These are phyloP conservation scores for Excoecaria agallocha DNA, from an alignment of 345 rosid species.

Conservation along the genomic window DNA sequence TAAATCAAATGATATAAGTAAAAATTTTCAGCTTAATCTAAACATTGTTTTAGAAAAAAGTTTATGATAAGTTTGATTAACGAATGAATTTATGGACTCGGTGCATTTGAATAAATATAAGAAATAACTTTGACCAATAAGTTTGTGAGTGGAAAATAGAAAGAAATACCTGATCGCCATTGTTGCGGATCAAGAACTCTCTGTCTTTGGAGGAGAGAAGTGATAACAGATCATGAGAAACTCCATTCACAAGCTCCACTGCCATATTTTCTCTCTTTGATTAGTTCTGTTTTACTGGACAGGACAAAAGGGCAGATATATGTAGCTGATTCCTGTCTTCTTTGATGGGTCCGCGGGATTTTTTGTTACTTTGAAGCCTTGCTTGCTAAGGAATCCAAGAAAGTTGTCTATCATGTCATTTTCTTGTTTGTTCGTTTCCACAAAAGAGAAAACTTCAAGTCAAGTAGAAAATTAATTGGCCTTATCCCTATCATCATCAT, in stretches of 20 bases:
- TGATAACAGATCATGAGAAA: slow-evolving; percentile 14
- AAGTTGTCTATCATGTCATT: no score
- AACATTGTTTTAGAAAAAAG: no score
- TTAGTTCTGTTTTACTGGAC: not conserved
- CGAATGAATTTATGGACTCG: no score
- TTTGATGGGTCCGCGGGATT: not conserved
- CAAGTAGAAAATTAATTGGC: not conserved
- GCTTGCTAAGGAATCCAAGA: not conserved
- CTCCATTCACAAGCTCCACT: not conserved
- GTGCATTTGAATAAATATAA: no score
- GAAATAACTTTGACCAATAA: no score
- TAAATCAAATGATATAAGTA: no score
- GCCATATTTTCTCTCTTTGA: slow-evolving; percentile 11
- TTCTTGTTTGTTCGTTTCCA: no score
- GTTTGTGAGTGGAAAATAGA: not conserved
- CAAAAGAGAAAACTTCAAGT: not conserved
- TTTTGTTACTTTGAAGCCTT: not conserved
- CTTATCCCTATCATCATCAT: no score
- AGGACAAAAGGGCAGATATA: not conserved
- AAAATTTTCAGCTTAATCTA: no score
- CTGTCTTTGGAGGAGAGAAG: slow-evolving; percentile 26
- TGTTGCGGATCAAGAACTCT: slow-evolving; percentile 22
- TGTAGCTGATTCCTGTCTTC: not conserved
- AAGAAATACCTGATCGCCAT: slow-evolving; percentile 20
- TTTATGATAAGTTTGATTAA: no score